These are phyloP conservation scores for Omphalotus guepiniiformis DNA, from an alignment of 768 basidiomycete genomes.

Conservation along the genomic window DNA sequence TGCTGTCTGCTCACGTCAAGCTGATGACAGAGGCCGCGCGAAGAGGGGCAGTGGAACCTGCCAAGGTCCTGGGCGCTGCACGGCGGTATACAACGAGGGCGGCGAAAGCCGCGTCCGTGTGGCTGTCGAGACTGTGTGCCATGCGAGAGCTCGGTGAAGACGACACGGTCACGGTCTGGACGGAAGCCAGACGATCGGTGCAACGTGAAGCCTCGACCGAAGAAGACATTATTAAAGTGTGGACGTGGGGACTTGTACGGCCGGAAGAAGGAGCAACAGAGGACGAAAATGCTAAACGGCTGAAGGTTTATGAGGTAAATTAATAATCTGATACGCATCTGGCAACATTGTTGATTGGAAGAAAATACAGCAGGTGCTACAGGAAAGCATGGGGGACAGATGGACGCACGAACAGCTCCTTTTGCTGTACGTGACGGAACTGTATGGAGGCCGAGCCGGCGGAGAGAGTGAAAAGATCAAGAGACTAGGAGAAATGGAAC, in stretches of 20 bases:
- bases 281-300: slow-evolving; percentile 12
- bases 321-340: neutral
- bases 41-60: slow-evolving; percentile 15
- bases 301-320: slow-evolving; percentile 31
- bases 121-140: slow-evolving; percentile 47
- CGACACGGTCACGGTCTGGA: slow-evolving; percentile 34
- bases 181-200: slow-evolving; percentile 34
- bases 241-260: slow-evolving; percentile 58
- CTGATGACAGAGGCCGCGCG: slow-evolving; percentile 18
- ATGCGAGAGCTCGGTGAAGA: slow-evolving; percentile 28
- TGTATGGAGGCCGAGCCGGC: slow-evolving; percentile 22
- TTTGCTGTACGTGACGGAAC: slow-evolving; percentile 36
- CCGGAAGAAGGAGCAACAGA: slow-evolving; percentile 16
- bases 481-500: slow-evolving; percentile 36
- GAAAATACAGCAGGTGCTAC: slow-evolving; percentile 41
- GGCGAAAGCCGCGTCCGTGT: slow-evolving; percentile 39
- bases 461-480: slow-evolving; percentile 17
- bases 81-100: slow-evolving; percentile 41
- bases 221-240: slow-evolving; percentile 35
- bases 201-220: slow-evolving; percentile 24
- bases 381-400: slow-evolving; percentile 42
- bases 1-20: slow-evolving; percentile 29
- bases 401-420: slow-evolving; percentile 43
- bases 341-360: too few species aligned
- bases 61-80: slow-evolving; percentile 35